phyloP scores from a whole-genome alignment of 2,329 filamentous ascomycete genomes.

The Teratosphaeria gauchensis region DNA sequence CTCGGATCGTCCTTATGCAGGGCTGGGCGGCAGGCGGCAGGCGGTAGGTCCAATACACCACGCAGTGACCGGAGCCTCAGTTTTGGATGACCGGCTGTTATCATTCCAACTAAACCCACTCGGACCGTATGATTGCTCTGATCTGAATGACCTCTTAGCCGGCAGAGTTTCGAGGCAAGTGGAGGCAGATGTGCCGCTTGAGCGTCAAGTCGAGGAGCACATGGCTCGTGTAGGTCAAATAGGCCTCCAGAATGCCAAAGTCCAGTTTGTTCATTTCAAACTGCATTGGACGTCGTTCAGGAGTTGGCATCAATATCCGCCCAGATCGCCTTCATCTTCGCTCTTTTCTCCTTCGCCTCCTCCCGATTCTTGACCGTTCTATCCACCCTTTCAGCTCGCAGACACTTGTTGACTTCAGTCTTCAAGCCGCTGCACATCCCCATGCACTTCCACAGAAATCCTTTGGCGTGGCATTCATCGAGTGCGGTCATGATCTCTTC shows the following conservation, averaged over 20 bases:
- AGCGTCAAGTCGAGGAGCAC: too few species aligned
- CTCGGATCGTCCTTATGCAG: too few species aligned
- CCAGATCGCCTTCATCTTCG: constrained; percentile 68
- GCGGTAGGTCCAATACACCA: too few species aligned
- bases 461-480: constrained; percentile 87
- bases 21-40: too few species aligned
- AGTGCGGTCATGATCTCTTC: constrained; percentile 88
- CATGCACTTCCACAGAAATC: constrained; percentile 83
- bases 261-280: background rate
- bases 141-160: too few species aligned
- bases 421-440: constrained; percentile 89
- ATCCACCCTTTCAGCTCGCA: constrained; percentile 70
- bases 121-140: too few species aligned
- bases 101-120: too few species aligned
- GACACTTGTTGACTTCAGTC: constrained; percentile 70
- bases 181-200: too few species aligned
- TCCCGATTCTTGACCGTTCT: constrained; percentile 69
- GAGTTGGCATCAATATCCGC: constrained; percentile 66
- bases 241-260: background rate
- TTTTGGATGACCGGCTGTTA: too few species aligned
- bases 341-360: constrained; percentile 57
- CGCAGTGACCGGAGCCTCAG: too few species aligned
- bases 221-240: background rate
- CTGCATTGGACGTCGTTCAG: constrained; percentile 26
- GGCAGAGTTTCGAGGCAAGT: too few species aligned